A percentile compares a stretch with the other conserved stretches of the same genome.
Conservation (phyloP, 164 flowering plant genomes). For the Amborella trichopoda region DNA sequence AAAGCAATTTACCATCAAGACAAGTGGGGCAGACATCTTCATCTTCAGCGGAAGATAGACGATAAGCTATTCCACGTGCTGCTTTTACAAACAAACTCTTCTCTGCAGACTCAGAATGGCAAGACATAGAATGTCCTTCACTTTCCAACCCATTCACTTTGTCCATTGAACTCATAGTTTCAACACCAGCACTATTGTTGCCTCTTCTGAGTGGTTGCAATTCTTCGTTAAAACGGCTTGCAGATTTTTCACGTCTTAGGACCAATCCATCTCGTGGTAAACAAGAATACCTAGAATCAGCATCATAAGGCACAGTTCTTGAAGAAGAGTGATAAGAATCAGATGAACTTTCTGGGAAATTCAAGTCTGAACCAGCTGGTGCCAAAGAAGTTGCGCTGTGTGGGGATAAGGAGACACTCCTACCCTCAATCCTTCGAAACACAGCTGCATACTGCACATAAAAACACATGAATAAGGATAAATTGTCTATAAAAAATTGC, state of each 20-base stretch:
- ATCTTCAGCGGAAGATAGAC: slow-evolving; percentile 36
- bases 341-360: slow-evolving; percentile 18
- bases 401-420: slow-evolving; percentile 16
- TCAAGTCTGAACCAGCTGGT: slow-evolving; percentile 21
- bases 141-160: slow-evolving; percentile 27
- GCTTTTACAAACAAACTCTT: slow-evolving; percentile 23
- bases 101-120: slow-evolving; percentile 27
- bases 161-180: slow-evolving; percentile 25
- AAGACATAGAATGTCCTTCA: slow-evolving; percentile 28
- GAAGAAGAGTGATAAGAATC: slow-evolving; percentile 15
- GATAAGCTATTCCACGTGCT: slow-evolving; percentile 19
- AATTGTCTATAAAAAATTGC: no score
- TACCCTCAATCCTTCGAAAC: no score
- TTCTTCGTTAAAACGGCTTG: slow-evolving; percentile 47
- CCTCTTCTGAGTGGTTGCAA: slow-evolving; percentile 32
- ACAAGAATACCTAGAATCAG: slow-evolving; percentile 45
- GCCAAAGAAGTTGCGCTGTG: slow-evolving; percentile 25
- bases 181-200: slow-evolving; percentile 18
- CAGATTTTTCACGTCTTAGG: slow-evolving; percentile 47
- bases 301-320: slow-evolving; percentile 26
- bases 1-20: slow-evolving; percentile 44
- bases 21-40: slow-evolving; percentile 70
- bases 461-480: no score
- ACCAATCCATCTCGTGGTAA: slow-evolving; percentile 43
- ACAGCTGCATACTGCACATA: no score